phyloP scores from a whole-genome alignment of 2,329 filamentous ascomycete species.

The Immersiporthe knoxdaviesiana region DNA sequence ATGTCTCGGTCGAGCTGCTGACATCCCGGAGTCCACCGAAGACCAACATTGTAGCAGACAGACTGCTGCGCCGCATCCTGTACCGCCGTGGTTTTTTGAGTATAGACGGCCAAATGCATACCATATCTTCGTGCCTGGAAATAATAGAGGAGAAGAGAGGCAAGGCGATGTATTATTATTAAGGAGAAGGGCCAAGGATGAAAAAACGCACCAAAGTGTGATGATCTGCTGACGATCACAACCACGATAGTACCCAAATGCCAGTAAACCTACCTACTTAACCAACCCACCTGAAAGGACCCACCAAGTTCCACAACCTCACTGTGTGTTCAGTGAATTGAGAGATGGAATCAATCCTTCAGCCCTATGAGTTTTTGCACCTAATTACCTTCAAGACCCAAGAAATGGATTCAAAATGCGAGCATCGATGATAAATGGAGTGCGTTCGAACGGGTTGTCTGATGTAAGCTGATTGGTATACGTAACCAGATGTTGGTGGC shows the following conservation, averaged over 20 bases:
- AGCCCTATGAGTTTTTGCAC: not conserved
- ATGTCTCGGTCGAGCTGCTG: constrained; percentile 1
- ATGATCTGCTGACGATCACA: not conserved
- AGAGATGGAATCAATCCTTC: not conserved
- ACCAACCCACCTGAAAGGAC: not conserved
- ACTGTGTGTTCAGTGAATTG: not conserved
- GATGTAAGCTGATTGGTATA: constrained; percentile 2
- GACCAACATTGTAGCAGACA: not conserved
- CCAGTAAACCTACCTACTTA: not conserved
- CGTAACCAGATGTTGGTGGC: constrained; percentile 3
- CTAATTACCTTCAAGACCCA: not conserved
- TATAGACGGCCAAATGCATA: too few relatives aligned
- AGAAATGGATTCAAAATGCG: not conserved
- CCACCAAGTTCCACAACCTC: not conserved
- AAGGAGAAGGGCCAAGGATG: not conserved
- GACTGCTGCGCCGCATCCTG: not conserved
- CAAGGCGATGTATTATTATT: too few relatives aligned
- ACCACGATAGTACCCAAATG: not conserved
- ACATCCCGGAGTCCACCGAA: not conserved
- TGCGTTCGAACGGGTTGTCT: not conserved
- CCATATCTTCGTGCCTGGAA: not conserved
- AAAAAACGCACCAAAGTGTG: not conserved
- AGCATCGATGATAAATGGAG: not conserved
- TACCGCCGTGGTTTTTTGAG: not conserved
- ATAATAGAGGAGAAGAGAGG: not conserved